Percentiles rank a stretch among this genome's conserved stretches.
Evolutionary conservation across 306 rosid genomes (phyloP).

Genomic region (Acacia melanoxylon): DNA sequence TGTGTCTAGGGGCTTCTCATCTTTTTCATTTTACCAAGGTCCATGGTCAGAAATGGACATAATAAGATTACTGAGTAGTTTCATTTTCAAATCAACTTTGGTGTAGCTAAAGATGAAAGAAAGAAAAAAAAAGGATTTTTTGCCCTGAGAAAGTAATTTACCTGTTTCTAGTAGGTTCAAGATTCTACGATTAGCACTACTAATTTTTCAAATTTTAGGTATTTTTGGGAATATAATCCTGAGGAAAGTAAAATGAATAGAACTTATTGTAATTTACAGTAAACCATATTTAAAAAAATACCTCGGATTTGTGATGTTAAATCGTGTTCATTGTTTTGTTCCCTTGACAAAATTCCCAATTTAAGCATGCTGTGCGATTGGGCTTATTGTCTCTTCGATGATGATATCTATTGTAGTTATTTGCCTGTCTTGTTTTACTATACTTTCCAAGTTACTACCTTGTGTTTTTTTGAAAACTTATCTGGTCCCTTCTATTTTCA

Average conservation of each 20-base stretch:
- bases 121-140: background rate
- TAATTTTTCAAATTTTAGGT: background rate
- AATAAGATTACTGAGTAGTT: background rate
- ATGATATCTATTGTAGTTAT: background rate
- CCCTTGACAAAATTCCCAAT: background rate
- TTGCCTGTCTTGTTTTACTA: background rate
- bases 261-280: background rate
- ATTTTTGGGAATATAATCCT: background rate
- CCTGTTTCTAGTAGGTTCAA: background rate
- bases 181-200: background rate
- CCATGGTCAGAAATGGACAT: background rate
- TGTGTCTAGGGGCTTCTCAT: background rate
- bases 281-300: background rate
- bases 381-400: background rate
- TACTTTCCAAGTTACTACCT: background rate
- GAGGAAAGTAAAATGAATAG: background rate
- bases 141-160: background rate
- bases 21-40: background rate
- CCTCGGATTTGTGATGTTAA: background rate
- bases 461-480: slow-evolving; percentile 2
- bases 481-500: background rate
- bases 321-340: background rate
- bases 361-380: background rate
- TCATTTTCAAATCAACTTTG: background rate
- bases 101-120: background rate